Evolutionary conservation across 208 protist species (phyloP).

Genomic region (Strigomonas culicis): DNA sequence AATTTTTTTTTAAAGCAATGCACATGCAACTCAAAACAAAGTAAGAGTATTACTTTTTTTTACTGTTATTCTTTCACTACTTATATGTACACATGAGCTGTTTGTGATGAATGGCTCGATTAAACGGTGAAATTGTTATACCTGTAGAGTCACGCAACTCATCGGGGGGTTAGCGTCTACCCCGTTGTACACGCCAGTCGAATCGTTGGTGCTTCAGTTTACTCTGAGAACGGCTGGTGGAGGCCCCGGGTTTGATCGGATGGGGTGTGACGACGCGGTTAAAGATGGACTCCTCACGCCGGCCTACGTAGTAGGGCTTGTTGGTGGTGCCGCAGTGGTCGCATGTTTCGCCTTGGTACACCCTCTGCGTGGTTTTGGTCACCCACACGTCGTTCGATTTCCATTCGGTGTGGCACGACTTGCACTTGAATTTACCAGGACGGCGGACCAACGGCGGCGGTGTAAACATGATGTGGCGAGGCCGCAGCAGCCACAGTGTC

Average conservation of each 20-base stretch:
- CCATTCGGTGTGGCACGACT: slow-evolving; percentile 59
- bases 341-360: slow-evolving; percentile 89
- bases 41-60: too few relatives aligned
- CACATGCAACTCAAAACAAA: too few relatives aligned
- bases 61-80: too few relatives aligned
- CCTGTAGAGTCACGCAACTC: background rate
- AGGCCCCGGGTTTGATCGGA: slow-evolving; percentile 65
- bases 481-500: slow-evolving; percentile 39
- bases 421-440: slow-evolving; percentile 67
- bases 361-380: slow-evolving; percentile 81
- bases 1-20: slow-evolving; percentile 9
- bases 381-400: slow-evolving; percentile 81
- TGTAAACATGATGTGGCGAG: slow-evolving; percentile 87
- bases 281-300: slow-evolving; percentile 78
- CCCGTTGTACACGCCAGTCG: slow-evolving; percentile 64
- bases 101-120: too few relatives aligned
- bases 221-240: slow-evolving; percentile 51
- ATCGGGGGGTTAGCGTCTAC: slow-evolving; percentile 19
- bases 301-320: slow-evolving; percentile 88
- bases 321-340: slow-evolving; percentile 73
- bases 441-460: slow-evolving; percentile 75
- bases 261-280: slow-evolving; percentile 72
- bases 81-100: too few relatives aligned
- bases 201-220: slow-evolving; percentile 78
- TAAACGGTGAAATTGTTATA: too few relatives aligned